A percentile compares a stretch with the other conserved stretches of the same genome.
Evolutionary conservation across 805 yeast genomes (phyloP).

Genomic region (Cyberlindnera sargentensis): DNA sequence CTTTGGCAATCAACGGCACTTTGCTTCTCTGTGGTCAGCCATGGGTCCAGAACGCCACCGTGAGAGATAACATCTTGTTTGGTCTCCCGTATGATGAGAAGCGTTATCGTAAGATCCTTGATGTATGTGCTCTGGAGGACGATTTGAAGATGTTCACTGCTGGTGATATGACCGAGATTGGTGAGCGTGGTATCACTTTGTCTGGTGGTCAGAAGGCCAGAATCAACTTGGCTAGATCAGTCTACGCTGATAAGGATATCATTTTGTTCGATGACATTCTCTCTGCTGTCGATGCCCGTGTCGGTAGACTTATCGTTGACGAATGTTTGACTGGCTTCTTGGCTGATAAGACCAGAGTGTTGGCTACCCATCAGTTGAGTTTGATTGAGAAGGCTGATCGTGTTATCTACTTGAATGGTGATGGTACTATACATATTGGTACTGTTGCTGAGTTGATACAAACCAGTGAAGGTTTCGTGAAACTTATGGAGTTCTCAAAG

Average conservation of each 20-base stretch:
- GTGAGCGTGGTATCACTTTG: conserved; percentile 78
- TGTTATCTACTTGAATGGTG: conserved; percentile 53
- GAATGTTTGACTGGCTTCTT: conserved; percentile 59
- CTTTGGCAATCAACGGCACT: conserved; percentile 44
- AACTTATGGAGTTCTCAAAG: conserved; percentile 42
- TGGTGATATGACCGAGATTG: conserved; percentile 75
- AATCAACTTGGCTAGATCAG: conserved; percentile 71
- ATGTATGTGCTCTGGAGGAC: conserved; percentile 58
- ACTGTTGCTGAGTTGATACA: conserved; percentile 44
- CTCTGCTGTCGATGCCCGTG: conserved; percentile 83
- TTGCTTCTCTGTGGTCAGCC: conserved; percentile 56
- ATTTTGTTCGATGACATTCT: conserved; percentile 71
- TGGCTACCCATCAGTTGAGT: conserved; percentile 82
- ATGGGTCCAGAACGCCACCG: conserved; percentile 80
- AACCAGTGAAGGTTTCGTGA: conserved; percentile 40
- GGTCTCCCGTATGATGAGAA: conserved; percentile 48
- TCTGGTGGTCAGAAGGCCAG: conserved; percentile 92
- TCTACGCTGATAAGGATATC: conserved; percentile 61
- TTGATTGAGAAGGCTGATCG: conserved; percentile 64
- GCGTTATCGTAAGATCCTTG: conserved; percentile 46
- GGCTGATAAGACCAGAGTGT: conserved; percentile 52
- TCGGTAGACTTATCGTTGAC: conserved; percentile 71
- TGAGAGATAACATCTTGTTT: conserved; percentile 66
- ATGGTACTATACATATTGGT: conserved; percentile 61
- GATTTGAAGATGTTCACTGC: conserved; percentile 65